Percentiles rank a stretch among this genome's conserved stretches.
Conservation (phyloP, 2,329 filamentous ascomycete genomes). For the Botrytis squamosa region DNA sequence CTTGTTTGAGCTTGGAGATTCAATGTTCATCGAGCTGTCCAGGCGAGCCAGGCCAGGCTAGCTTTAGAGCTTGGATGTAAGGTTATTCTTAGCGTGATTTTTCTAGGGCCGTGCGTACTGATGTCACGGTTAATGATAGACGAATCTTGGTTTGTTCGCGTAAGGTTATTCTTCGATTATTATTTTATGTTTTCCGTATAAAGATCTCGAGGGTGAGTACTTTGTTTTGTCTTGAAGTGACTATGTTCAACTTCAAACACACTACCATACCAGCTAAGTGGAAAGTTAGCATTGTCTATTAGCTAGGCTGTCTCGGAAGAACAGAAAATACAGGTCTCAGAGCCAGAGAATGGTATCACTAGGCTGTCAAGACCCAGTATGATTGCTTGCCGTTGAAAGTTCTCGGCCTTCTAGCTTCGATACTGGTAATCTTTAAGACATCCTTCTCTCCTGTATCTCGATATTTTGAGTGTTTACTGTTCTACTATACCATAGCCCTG, state of each 20-base stretch:
- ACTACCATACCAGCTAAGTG: not conserved
- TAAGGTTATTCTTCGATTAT: not conserved
- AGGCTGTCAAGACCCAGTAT: not conserved
- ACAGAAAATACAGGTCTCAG: not conserved
- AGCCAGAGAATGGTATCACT: not conserved
- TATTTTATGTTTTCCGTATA: not conserved
- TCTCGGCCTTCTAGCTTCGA: not conserved
- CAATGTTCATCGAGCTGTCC: not conserved
- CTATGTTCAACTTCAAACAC: not conserved
- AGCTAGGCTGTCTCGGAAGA: not conserved
- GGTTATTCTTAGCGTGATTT: not conserved
- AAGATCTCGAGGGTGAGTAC: not conserved
- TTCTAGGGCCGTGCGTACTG: not conserved
- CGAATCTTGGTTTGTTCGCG: not conserved
- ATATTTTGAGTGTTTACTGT: not conserved
- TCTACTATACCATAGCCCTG: not conserved
- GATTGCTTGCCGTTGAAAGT: not conserved
- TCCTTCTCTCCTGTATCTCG: accelerated
- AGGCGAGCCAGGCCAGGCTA: not conserved
- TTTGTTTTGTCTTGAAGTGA: not conserved
- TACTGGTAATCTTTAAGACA: not conserved
- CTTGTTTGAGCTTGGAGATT: not conserved
- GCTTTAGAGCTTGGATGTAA: not conserved
- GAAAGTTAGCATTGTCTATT: not conserved
- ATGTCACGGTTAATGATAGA: not conserved